These are phyloP conservation scores for Chaetomiaceae sp. DNA, from an alignment of 2,329 filamentous ascomycete species.

Conservation along the genomic window DNA sequence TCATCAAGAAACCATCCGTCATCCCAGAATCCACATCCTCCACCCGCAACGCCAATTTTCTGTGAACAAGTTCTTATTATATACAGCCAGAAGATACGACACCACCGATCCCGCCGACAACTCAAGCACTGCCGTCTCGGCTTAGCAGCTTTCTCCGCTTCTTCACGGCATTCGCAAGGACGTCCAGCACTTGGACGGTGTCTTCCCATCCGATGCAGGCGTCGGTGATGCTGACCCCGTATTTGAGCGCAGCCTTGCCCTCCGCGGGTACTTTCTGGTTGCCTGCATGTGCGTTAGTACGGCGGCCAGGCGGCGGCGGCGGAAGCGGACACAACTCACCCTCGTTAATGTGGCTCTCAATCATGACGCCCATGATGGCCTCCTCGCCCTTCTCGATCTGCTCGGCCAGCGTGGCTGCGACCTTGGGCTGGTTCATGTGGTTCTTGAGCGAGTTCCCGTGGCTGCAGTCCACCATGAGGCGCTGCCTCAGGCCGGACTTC, in stretches of 20 bases:
- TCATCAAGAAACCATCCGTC: too few relatives aligned
- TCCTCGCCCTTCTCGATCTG: slow-evolving; percentile 82
- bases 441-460: slow-evolving; percentile 95
- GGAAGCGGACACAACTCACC: slow-evolving; percentile 46
- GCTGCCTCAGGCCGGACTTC: slow-evolving; percentile 65
- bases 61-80: background rate
- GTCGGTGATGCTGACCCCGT: slow-evolving; percentile 95
- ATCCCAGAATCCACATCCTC: too few relatives aligned
- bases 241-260: slow-evolving; percentile 77
- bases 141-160: slow-evolving; percentile 52
- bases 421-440: slow-evolving; percentile 95
- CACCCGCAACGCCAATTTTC: background rate
- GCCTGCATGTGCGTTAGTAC: slow-evolving; percentile 43
- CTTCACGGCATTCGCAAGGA: slow-evolving; percentile 73
- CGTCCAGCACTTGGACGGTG: slow-evolving; percentile 71
- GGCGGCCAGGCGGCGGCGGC: background rate
- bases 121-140: slow-evolving; percentile 25
- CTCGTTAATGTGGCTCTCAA: slow-evolving; percentile 95
- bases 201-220: slow-evolving; percentile 95
- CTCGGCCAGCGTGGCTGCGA: slow-evolving; percentile 71
- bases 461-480: slow-evolving; percentile 96
- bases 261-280: slow-evolving; percentile 87
- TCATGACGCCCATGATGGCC: slow-evolving; percentile 95
- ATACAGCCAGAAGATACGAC: background rate
- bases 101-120: background rate